These are phyloP conservation scores for Parvularia atlantis DNA, from an alignment of 78 protist species.

Conservation along the genomic window DNA sequence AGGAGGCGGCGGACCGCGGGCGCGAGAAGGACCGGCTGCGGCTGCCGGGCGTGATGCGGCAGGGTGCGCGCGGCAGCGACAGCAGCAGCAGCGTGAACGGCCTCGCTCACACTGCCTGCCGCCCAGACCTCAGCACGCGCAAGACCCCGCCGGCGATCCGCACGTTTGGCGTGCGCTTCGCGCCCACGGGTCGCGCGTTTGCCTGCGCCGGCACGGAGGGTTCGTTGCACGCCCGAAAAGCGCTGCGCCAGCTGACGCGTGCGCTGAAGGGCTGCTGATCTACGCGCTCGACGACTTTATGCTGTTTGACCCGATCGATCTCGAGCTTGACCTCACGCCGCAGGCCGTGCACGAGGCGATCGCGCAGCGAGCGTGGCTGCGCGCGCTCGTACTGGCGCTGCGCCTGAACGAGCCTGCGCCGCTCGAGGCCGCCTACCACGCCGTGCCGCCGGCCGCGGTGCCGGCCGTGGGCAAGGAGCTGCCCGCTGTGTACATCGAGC, in stretches of 20 bases:
- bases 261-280: conserved; percentile 82
- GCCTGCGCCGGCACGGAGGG: conserved; percentile 42
- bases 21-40: not conserved
- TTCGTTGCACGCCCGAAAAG: not conserved
- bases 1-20: not conserved
- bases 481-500: no score
- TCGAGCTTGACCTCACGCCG: conserved; percentile 68
- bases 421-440: no score
- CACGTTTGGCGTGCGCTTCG: conserved; percentile 20
- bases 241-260: conserved; percentile 59
- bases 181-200: conserved; percentile 75
- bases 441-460: no score
- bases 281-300: conserved; percentile 68
- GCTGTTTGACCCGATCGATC: conserved; percentile 76
- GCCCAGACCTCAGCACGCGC: conserved; percentile 4
- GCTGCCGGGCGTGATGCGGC: not conserved
- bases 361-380: conserved; percentile 16
- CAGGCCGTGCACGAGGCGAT: conserved; percentile 20
- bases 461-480: no score
- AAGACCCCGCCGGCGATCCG: conserved; percentile 23
- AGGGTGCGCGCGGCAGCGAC: conserved; percentile 21
- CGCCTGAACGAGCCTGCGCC: conserved; percentile 73
- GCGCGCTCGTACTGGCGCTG: conserved; percentile 63
- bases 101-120: no score
- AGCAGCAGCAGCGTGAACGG: no score